Percentiles rank a stretch among this genome's conserved stretches.
phyloP scores from a whole-genome alignment of 148 eudicot genomes.

The Suaeda aralocaspica region DNA sequence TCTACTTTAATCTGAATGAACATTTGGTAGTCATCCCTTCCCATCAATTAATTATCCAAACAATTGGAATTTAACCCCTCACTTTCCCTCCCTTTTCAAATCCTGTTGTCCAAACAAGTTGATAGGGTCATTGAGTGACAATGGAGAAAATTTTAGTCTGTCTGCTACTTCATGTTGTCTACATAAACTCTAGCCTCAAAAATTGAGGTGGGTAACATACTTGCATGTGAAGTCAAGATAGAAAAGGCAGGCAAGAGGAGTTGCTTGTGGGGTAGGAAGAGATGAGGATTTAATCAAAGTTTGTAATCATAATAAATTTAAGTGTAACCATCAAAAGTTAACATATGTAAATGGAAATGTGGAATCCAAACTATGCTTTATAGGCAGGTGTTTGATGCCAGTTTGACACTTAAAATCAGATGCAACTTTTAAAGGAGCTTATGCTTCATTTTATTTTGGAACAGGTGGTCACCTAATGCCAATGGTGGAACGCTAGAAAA shows the following conservation, averaged over 20 bases:
- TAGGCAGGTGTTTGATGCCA: too few species aligned
- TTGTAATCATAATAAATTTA: not conserved
- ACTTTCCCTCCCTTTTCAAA: too few species aligned
- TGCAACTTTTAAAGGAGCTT: not conserved
- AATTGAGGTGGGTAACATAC: too few species aligned
- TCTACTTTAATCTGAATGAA: too few species aligned
- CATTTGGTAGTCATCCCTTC: too few species aligned
- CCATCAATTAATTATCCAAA: too few species aligned
- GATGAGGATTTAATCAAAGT: too few species aligned
- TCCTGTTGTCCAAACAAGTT: too few species aligned
- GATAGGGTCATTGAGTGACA: not conserved
- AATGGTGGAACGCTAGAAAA: constrained; percentile 66
- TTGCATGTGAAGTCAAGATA: too few species aligned
- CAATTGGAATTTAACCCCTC: too few species aligned
- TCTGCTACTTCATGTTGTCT: too few species aligned
- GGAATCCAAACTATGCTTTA: not conserved
- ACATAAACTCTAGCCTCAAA: too few species aligned
- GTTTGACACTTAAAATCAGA: not conserved
- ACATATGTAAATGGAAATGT: not conserved
- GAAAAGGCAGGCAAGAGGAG: not conserved
- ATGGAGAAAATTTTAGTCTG: not conserved
- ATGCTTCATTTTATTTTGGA: constrained; percentile 10
- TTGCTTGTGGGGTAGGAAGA: not conserved
- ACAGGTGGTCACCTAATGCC: constrained; percentile 68
- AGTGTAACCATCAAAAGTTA: not conserved